Percentiles rank a stretch among this genome's conserved stretches.
Evolutionary conservation across 2,329 filamentous ascomycete genomes (phyloP).

Genomic region (Sporothrix globosa): DNA sequence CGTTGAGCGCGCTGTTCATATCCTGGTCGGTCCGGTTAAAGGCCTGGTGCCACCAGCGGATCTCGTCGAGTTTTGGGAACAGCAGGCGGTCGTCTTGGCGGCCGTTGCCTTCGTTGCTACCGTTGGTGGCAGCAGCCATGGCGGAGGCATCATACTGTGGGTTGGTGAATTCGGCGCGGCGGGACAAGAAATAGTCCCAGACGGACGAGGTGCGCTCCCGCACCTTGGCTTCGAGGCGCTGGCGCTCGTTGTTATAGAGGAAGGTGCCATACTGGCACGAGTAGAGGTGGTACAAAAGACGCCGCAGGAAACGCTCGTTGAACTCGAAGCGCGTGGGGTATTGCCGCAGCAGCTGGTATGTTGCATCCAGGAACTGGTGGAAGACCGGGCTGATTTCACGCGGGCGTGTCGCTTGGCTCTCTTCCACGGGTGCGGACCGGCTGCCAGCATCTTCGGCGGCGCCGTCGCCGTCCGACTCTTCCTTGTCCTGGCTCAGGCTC

Average conservation of each 20-base stretch:
- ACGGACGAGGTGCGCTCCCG: constrained; percentile 78
- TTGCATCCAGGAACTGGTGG: constrained; percentile 94
- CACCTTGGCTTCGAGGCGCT: constrained; percentile 71
- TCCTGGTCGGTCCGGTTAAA: constrained; percentile 87
- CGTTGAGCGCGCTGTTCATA: constrained; percentile 76
- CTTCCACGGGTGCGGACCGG: constrained; percentile 43
- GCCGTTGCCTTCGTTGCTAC: constrained; percentile 72
- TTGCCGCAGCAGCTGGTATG: constrained; percentile 86
- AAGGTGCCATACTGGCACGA: constrained; percentile 98
- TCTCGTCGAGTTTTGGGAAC: constrained; percentile 73
- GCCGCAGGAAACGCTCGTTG: constrained; percentile 88
- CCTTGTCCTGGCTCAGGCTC: constrained; percentile 63
- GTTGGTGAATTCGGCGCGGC: constrained; percentile 80
- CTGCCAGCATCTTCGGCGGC: constrained; percentile 43
- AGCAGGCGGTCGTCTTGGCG: constrained; percentile 81
- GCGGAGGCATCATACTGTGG: constrained; percentile 66
- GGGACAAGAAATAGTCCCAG: constrained; percentile 92
- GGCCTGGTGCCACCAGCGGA: constrained; percentile 91
- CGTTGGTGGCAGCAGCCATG: background rate
- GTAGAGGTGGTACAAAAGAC: constrained; percentile 90
- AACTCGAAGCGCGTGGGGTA: constrained; percentile 90
- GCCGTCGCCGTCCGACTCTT: constrained; percentile 64
- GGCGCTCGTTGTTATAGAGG: constrained; percentile 91
- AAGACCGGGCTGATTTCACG: constrained; percentile 96
- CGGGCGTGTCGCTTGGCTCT: constrained; percentile 72